Evolutionary conservation across 2,329 filamentous ascomycete genomes (phyloP).

Genomic region (Colletotrichum limetticola): DNA sequence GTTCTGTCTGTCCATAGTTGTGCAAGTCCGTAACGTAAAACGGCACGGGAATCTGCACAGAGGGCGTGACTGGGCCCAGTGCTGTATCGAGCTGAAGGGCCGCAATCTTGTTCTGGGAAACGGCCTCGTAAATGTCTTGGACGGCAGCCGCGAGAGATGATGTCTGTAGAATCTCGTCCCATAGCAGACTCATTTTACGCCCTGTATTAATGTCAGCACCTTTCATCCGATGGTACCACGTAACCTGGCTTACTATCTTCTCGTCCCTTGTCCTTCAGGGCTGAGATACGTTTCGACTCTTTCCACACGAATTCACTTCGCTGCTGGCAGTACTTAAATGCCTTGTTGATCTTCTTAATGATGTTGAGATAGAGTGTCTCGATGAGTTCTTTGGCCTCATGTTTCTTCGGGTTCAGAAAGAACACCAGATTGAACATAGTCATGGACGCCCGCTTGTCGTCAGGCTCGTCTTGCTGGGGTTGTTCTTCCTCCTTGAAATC

Average conservation of each 20-base stretch:
- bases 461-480: constrained; percentile 57
- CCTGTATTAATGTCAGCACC: constrained; percentile 45
- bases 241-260: constrained; percentile 63
- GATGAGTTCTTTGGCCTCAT: constrained; percentile 80
- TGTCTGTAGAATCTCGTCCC: constrained; percentile 75
- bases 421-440: constrained; percentile 99
- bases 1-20: constrained; percentile 72
- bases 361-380: constrained; percentile 87
- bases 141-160: constrained; percentile 87
- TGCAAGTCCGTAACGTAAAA: constrained; percentile 80
- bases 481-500: constrained; percentile 44
- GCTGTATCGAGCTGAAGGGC: constrained; percentile 79
- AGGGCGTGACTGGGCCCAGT: constrained; percentile 68
- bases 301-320: constrained; percentile 91
- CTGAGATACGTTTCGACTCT: constrained; percentile 85
- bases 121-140: constrained; percentile 82
- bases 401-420: constrained; percentile 81
- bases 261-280: constrained; percentile 83
- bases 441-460: constrained; percentile 78
- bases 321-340: constrained; percentile 91
- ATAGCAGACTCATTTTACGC: constrained; percentile 72
- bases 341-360: constrained; percentile 91
- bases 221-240: neutral
- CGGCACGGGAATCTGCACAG: constrained; percentile 72
- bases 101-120: constrained; percentile 87